Evolutionary conservation across 169 alveolate genomes (phyloP).

Genomic region (Cryptosporidium ubiquitum): DNA sequence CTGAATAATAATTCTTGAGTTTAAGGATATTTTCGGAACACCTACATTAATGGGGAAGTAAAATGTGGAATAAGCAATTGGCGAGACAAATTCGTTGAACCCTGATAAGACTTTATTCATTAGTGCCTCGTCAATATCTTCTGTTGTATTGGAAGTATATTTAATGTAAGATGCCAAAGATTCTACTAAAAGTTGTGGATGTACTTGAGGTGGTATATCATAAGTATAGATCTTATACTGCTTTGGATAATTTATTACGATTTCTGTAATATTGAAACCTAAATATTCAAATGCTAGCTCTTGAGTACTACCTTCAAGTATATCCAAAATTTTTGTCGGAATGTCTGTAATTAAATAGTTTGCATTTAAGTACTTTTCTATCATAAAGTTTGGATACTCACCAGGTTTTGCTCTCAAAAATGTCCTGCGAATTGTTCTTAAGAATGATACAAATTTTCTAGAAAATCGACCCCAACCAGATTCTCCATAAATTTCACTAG

Average conservation of each 20-base stretch:
- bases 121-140: constrained; percentile 20
- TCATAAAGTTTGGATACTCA: constrained; percentile 18
- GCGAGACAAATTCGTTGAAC: constrained; percentile 31
- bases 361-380: constrained; percentile 10
- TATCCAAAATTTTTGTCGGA: constrained; percentile 1
- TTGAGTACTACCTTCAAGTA: not conserved
- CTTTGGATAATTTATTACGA: constrained; percentile 27
- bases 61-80: constrained; percentile 40
- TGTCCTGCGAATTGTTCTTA: constrained; percentile 32
- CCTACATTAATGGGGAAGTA: constrained; percentile 44
- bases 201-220: constrained; percentile 32
- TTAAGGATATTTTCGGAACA: not conserved
- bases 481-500: constrained; percentile 31
- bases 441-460: constrained; percentile 9
- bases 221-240: constrained; percentile 28
- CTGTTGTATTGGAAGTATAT: constrained; percentile 33
- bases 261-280: constrained; percentile 29
- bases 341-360: constrained; percentile 13
- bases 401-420: constrained; percentile 16
- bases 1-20: constrained; percentile 9
- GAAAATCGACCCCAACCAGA: constrained; percentile 34
- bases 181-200: constrained; percentile 20
- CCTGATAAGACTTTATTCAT: constrained; percentile 36
- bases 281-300: not conserved
- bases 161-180: constrained; percentile 48